Evolutionary conservation across 2,329 filamentous ascomycete species (phyloP).

Genomic region (Emergomyces orientalis): DNA sequence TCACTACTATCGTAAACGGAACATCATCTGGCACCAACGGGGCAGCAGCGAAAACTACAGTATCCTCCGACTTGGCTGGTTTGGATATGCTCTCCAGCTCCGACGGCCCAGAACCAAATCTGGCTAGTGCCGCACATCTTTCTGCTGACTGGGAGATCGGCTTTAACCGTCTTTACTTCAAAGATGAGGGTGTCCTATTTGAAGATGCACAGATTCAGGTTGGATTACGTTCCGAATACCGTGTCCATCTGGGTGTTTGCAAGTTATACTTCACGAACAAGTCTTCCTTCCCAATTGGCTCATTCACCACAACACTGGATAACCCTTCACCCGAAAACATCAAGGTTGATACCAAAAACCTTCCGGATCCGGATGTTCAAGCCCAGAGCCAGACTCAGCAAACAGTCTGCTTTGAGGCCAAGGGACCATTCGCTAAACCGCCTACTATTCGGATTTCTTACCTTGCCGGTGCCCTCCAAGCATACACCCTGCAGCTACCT

Average conservation of each 20-base stretch:
- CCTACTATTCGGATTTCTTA: conserved; percentile 94
- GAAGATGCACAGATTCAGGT: conserved; percentile 92
- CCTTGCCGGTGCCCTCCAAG: conserved; percentile 85
- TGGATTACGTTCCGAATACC: conserved; percentile 85
- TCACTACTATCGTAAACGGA: conserved; percentile 50
- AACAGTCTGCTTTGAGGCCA: conserved; percentile 88
- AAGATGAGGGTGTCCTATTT: conserved; percentile 78
- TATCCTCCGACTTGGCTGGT: conserved; percentile 63
- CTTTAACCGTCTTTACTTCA: conserved; percentile 71
- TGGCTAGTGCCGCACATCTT: conserved; percentile 84
- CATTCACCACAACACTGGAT: conserved; percentile 89
- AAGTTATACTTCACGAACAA: conserved; percentile 97
- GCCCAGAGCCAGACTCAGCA: conserved; percentile 76
- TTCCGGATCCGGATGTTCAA: conserved; percentile 72
- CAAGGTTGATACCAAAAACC: conserved; percentile 75
- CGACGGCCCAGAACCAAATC: conserved; percentile 59
- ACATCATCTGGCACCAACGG: conserved; percentile 25
- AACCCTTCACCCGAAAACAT: conserved; percentile 56
- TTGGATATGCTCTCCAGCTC: conserved; percentile 57
- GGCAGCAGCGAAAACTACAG: conserved; percentile 25
- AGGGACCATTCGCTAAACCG: conserved; percentile 67
- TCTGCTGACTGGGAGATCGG: conserved; percentile 92
- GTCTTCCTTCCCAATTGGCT: conserved; percentile 71
- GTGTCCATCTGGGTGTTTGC: conserved; percentile 86
- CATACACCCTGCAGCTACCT: conserved; percentile 81